Evolutionary conservation across 140 eudicot species (phyloP), one percentile per base, ranked within the genome.

Genomic region (Anethum foeniculum): DNA sequence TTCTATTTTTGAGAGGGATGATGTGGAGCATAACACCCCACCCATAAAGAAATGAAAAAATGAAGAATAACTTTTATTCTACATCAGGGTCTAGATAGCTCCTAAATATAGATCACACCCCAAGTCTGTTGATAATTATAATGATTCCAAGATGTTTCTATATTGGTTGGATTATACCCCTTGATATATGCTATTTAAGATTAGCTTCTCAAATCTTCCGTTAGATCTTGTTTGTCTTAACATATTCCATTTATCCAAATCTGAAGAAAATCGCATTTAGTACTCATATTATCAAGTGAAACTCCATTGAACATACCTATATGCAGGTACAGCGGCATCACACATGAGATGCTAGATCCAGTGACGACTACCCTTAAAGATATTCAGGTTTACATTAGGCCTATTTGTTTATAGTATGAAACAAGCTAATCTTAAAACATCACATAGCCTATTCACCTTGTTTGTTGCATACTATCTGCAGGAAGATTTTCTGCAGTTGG

Each of bases 311-410:
- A 67, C 76, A 28, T 43, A 79, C 58, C 79, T 78, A 44, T 48
- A 52, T 82, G 77, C 93, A 96, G 99, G 88, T 96, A 93, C 79
- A 96, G 99, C 79, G 99, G 99, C 79, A 96, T 96, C 80, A 96
- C 98, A 41, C 77, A 64, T 30, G 93, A 89, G 92, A 96, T 96
- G 99, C 85, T 96, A 90, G 85, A 91, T 72, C 92, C 90, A 21
- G 98, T 96, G 81, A 90, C 94, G 7, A 96, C 97, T 39, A 91
- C 96, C 62, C 98, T 96, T 54, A 68, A 82, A 85, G 99, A 93
- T 74, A 84, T 96, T 51, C 99, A 95, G 98, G 99, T 95, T 81
- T 64, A 64, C 44, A 28, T 7, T 28, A 11, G 25, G 43, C n/a
- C 62, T 47, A 6, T 7, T 0, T 28, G 9, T n/a, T 28, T 48